These are phyloP conservation scores for Cryptococcus maquisensis DNA, from an alignment of 1,284 basidiomycete genomes.

Conservation along the genomic window DNA sequence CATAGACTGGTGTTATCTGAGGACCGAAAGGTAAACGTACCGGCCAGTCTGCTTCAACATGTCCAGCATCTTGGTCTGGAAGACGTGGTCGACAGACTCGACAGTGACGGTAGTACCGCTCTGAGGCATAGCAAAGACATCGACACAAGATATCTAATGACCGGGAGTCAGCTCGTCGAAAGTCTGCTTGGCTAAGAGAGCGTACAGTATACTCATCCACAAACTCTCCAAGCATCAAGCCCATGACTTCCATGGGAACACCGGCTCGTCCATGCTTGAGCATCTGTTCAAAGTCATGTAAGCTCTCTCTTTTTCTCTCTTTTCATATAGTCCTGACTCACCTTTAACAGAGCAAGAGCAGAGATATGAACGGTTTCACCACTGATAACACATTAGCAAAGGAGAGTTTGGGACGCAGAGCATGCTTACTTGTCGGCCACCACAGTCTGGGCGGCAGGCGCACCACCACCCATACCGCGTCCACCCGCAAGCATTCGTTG, in stretches of 20 bases:
- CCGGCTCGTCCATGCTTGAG: conserved; percentile 98
- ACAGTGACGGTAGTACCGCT: conserved; percentile 98
- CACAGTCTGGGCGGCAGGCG: conserved; percentile 33
- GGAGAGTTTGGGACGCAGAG: neutral
- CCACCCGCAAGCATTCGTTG: conserved; percentile 13
- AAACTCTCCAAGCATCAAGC: conserved; percentile 97
- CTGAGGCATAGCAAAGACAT: conserved; percentile 99
- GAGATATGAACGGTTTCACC: conserved; percentile 97
- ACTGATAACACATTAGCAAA: conserved; percentile 49
- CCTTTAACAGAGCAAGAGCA: conserved; percentile 87
- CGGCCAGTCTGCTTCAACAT: conserved; percentile 99
- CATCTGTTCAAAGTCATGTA: conserved; percentile 64
- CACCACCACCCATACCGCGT: conserved; percentile 12
- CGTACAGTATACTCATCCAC: conserved; percentile 94
- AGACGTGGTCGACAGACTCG: conserved; percentile 98
- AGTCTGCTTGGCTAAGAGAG: neutral
- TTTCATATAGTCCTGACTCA: conserved; percentile 37
- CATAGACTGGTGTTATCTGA: neutral
- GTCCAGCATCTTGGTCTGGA: conserved; percentile 97
- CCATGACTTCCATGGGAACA: conserved; percentile 99
- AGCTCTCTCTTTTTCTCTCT: neutral
- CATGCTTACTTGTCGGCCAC: conserved; percentile 48
- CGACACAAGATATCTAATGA: conserved; percentile 68
- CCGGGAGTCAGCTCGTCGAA: neutral
- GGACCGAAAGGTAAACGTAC: conserved; percentile 52